phyloP scores from a whole-genome alignment of 495 filamentous ascomycete species.

The Recurvomyces mirabilis region DNA sequence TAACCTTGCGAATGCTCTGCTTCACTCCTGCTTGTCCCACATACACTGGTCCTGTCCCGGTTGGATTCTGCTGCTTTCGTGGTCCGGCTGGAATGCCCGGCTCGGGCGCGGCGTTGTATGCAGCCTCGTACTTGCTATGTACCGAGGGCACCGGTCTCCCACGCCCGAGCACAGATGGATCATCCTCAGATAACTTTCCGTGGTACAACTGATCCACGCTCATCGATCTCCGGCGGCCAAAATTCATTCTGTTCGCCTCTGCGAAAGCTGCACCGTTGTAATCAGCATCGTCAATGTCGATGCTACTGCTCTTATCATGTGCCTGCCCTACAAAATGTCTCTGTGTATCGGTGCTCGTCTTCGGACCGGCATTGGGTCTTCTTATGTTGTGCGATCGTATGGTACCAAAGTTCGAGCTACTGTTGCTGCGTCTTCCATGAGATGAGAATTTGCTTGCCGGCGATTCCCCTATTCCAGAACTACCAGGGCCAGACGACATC shows the following conservation, averaged over 20 bases:
- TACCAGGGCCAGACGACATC: slow-evolving; percentile 62
- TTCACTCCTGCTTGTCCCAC: slow-evolving; percentile 7
- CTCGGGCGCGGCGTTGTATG: slow-evolving; percentile 76
- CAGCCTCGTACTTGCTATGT: slow-evolving; percentile 33
- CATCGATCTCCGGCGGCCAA: slow-evolving; percentile 50
- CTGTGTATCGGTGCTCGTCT: slow-evolving; percentile 11
- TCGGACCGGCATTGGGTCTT: not conserved
- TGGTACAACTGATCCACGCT: slow-evolving; percentile 62
- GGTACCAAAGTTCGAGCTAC: slow-evolving; percentile 62
- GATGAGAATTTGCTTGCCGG: slow-evolving; percentile 46
- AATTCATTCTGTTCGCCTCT: slow-evolving; percentile 44
- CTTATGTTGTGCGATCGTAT: slow-evolving; percentile 46
- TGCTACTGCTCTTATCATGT: slow-evolving; percentile 49
- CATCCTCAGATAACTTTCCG: not conserved
- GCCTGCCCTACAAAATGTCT: not conserved
- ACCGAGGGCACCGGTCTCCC: slow-evolving; percentile 23
- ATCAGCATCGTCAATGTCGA: slow-evolving; percentile 58
- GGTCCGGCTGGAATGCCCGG: slow-evolving; percentile 79
- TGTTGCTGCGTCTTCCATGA: slow-evolving; percentile 63
- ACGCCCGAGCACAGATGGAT: slow-evolving; percentile 23
- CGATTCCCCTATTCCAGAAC: slow-evolving; percentile 45
- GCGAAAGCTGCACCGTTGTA: slow-evolving; percentile 46
- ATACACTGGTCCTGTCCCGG: slow-evolving; percentile 23
- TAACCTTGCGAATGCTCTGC: slow-evolving; percentile 13
- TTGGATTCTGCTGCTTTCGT: slow-evolving; percentile 46